A percentile compares a stretch with the other conserved stretches of the same genome.
phyloP scores from a whole-genome alignment of 106 monocot species.

The Triglochin maritima region DNA sequence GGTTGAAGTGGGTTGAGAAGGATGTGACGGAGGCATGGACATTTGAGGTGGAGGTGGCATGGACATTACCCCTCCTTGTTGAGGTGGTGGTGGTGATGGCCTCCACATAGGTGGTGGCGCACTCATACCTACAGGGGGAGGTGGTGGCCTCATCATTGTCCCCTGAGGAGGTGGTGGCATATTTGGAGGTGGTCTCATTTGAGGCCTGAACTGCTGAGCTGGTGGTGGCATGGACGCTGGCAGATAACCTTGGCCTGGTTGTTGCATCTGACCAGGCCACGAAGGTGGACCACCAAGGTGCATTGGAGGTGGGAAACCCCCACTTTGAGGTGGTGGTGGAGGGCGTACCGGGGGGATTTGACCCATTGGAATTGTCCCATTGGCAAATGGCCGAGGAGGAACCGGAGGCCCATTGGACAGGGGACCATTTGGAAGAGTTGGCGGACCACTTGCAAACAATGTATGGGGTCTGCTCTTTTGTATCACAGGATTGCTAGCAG shows the following conservation, averaged over 20 bases:
- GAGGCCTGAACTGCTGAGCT: slow-evolving; percentile 37
- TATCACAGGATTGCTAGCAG: slow-evolving; percentile 64
- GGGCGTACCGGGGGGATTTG: slow-evolving; percentile 35
- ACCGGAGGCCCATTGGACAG: slow-evolving; percentile 20
- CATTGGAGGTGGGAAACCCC: slow-evolving; percentile 46
- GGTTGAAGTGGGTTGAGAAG: neutral
- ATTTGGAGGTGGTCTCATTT: slow-evolving; percentile 15
- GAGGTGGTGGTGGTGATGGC: slow-evolving; percentile 46
- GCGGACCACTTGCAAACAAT: slow-evolving; percentile 84
- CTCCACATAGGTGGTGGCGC: slow-evolving; percentile 29
- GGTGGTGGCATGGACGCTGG: slow-evolving; percentile 33
- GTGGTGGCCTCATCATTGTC: slow-evolving; percentile 35
- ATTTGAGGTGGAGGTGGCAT: slow-evolving; percentile 12
- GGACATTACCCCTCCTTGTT: slow-evolving; percentile 3
- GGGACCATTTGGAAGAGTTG: slow-evolving; percentile 41
- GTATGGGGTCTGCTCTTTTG: slow-evolving; percentile 83
- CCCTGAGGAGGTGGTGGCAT: slow-evolving; percentile 39
- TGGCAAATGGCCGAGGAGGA: slow-evolving; percentile 47
- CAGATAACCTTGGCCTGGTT: slow-evolving; percentile 15
- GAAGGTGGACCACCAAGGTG: slow-evolving; percentile 33
- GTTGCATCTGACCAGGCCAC: slow-evolving; percentile 49
- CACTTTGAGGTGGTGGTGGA: slow-evolving; percentile 35
- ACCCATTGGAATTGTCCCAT: slow-evolving; percentile 30
- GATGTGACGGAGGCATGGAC: slow-evolving; percentile 20
- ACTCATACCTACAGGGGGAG: slow-evolving; percentile 25